Conservation (phyloP, 768 basidiomycete genomes). For the Mrakia hoshinonis region DNA sequence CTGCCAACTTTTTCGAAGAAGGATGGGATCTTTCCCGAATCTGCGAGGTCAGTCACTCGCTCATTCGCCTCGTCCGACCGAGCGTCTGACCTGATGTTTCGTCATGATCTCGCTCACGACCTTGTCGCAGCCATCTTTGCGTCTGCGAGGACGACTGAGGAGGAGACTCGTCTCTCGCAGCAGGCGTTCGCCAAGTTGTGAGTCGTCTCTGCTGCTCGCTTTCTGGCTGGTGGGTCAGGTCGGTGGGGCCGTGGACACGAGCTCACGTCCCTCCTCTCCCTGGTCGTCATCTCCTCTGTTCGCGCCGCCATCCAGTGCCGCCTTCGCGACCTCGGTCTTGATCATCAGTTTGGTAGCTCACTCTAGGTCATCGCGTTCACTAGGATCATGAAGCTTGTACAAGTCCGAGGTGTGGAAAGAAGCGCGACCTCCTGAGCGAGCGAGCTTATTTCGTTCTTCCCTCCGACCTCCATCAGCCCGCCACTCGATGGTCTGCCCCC, state of each 20-base stretch:
- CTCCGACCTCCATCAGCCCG: not conserved
- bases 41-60: conserved; percentile 7
- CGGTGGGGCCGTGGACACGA: not conserved
- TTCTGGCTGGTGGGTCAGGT: too few species aligned
- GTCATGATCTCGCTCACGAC: not conserved
- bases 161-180: not conserved
- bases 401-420: not conserved
- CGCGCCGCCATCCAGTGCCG: not conserved
- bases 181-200: conserved; percentile 22
- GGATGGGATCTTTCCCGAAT: conserved; percentile 5
- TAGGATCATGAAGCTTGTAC: not conserved
- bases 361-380: not conserved
- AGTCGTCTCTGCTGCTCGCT: not conserved
- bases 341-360: conserved; percentile 15
- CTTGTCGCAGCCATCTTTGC: conserved; percentile 18
- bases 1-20: not conserved
- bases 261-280: not conserved
- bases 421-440: not conserved
- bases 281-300: not conserved
- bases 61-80: not conserved
- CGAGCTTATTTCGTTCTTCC: too few species aligned
- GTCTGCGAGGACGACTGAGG: conserved; percentile 11
- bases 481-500: too few species aligned
- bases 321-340: not conserved
- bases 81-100: not conserved